These are phyloP conservation scores for Daedaleopsis sinensis DNA, from an alignment of 768 basidiomycete genomes.

Conservation along the genomic window DNA sequence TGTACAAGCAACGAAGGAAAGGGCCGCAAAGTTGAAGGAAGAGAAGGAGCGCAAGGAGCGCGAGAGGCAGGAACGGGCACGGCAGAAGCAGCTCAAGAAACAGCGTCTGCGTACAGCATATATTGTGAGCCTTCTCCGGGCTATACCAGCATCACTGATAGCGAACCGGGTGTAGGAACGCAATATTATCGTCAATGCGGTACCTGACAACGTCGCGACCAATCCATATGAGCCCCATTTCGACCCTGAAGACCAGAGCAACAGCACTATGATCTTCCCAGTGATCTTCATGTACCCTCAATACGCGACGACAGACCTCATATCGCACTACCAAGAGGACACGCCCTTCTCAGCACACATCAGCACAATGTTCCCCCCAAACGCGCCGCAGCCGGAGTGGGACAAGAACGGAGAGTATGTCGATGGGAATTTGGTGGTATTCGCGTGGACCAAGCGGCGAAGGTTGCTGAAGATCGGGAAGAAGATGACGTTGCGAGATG, in stretches of 20 bases:
- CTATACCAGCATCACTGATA: conserved; percentile 5
- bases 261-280: conserved; percentile 73
- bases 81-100: conserved; percentile 55
- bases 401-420: conserved; percentile 72
- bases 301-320: conserved; percentile 85
- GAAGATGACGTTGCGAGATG: conserved; percentile 83
- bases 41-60: conserved; percentile 54
- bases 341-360: conserved; percentile 82
- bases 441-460: conserved; percentile 77
- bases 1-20: conserved; percentile 52
- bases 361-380: conserved; percentile 79
- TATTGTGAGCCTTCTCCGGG: conserved; percentile 48
- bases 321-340: conserved; percentile 83
- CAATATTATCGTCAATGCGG: conserved; percentile 62
- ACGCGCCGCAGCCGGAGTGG: conserved; percentile 70
- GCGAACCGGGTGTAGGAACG: conserved; percentile 56
- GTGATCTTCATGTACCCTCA: conserved; percentile 95
- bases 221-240: conserved; percentile 68
- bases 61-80: conserved; percentile 51
- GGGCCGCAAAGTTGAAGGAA: conserved; percentile 47
- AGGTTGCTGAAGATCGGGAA: conserved; percentile 89
- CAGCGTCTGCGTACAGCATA: conserved; percentile 59
- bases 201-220: conserved; percentile 49
- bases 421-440: conserved; percentile 68
- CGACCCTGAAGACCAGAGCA: conserved; percentile 62